A percentile compares a stretch with the other conserved stretches of the same genome.
phyloP scores from a whole-genome alignment of 2,329 filamentous ascomycete species.

The Penicillium sp. region DNA sequence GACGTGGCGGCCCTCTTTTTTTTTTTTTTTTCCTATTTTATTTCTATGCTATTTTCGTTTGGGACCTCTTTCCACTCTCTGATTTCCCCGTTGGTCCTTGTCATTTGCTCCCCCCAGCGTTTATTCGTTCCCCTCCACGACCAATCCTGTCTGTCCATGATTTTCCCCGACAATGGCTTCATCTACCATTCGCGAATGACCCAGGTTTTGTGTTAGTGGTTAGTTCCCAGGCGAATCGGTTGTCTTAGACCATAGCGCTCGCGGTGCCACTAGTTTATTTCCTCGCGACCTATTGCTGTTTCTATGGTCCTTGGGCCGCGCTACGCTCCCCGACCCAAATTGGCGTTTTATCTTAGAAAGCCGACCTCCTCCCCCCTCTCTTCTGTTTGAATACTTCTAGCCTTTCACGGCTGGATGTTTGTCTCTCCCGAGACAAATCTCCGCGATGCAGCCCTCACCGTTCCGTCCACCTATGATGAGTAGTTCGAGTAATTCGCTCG shows the following conservation, averaged over 20 bases:
- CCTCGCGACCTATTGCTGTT: slow-evolving; percentile 1
- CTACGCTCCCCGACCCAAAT: background rate
- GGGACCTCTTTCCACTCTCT: slow-evolving; percentile 5
- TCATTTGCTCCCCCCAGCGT: background rate
- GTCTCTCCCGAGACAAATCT: slow-evolving; percentile 5
- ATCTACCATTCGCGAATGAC: slow-evolving; percentile 10
- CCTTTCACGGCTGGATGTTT: slow-evolving; percentile 1
- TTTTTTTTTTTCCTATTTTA: background rate
- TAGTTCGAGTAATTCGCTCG: slow-evolving; percentile 33
- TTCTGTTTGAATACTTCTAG: background rate
- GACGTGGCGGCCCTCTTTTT: slow-evolving; percentile 5
- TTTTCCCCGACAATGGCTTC: slow-evolving; percentile 16
- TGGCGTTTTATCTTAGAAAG: background rate
- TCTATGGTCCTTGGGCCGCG: slow-evolving; percentile 2
- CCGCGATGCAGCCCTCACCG: slow-evolving; percentile 39
- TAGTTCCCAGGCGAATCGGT: background rate
- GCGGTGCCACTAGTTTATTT: background rate
- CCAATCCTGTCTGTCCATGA: slow-evolving; percentile 1
- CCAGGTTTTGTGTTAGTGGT: background rate
- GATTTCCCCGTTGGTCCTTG: slow-evolving; percentile 6
- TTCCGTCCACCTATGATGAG: slow-evolving; percentile 29
- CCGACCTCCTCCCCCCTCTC: background rate
- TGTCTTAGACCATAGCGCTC: background rate
- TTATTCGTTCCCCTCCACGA: slow-evolving; percentile 3
- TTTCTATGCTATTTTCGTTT: slow-evolving; percentile 9